Evolutionary conservation across 805 yeast species (phyloP), one percentile per base, ranked within the genome.

Genomic region (Lipomyces yamanashiensis): DNA sequence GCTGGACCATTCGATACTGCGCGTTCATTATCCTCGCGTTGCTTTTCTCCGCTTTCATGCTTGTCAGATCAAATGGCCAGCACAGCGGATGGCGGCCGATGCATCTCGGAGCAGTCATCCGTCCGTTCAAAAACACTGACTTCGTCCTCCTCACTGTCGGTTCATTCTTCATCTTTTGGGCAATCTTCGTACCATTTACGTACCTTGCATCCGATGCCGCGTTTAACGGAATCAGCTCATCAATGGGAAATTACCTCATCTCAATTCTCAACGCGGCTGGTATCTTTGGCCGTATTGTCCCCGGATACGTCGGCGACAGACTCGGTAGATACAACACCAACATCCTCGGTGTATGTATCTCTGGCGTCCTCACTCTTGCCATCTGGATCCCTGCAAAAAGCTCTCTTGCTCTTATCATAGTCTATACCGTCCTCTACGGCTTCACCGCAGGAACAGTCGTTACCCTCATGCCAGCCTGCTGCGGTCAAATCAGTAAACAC

Each of bases 1-100:
- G 75, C 9, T 84, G 87, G 87, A 79, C 84, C 2, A 75, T 82
- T 52, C 76, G 87, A 52, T 75, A 77, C 21, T 72, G 82, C 56
- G 83, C 82, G 0, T 79, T 84, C 65, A 72, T 83, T 17, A 75
- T 79, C 52, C 65, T 77, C 9, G 76, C 62, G 0, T 73, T 76
- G 10, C 58, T 67, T 10, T 37, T 54, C 9, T 47, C 71, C 15
- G 64, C 75, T 33, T 66, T 67, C 23, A 23, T 71, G 7, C 43
- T 70, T 13, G 58, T 73, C 43, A 68, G 44, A 21, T 54, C 62
- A 8, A 33, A 40, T 15, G 41, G 7, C n/a, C 28, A 15, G 44
- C 63, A 41, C 2, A 34, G 47, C 8, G 62, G 59, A 23, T 56
- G 58, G 57, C 57, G 47, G 34, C 59, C 63, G 15, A 41, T 58